Percentiles rank a stretch among this genome's conserved stretches.
These are phyloP conservation scores for Dichotomopilus funicola DNA, from an alignment of 2,329 filamentous ascomycete genomes.

Conservation along the genomic window DNA sequence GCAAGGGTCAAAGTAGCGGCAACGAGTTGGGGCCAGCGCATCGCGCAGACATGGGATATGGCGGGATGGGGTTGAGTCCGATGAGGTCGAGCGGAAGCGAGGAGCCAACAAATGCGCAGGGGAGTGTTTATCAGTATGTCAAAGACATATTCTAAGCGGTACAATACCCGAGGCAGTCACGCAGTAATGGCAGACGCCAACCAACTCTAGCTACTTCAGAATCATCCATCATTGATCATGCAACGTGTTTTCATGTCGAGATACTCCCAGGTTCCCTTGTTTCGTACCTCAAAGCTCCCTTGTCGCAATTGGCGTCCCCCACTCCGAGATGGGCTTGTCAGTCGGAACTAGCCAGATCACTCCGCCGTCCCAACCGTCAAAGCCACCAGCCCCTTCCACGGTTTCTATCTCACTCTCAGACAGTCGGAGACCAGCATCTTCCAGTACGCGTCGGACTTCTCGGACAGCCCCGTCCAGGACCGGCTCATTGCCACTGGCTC, in stretches of 20 bases:
- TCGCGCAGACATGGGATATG: too few relatives aligned
- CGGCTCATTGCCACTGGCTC: slow-evolving; percentile 22
- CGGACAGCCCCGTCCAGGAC: slow-evolving; percentile 23
- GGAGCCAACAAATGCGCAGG: too few relatives aligned
- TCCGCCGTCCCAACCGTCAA: slow-evolving; percentile 27
- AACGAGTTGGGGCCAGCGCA: background rate
- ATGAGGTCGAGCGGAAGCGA: too few relatives aligned
- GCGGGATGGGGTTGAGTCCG: too few relatives aligned
- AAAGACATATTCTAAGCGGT: too few relatives aligned
- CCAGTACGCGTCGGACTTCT: slow-evolving; percentile 21
- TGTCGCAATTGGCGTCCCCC: slow-evolving; percentile 29
- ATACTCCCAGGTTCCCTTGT: too few relatives aligned
- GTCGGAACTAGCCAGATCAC: slow-evolving; percentile 30
- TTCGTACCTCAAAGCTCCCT: slow-evolving; percentile 14
- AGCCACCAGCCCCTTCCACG: background rate
- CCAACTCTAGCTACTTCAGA: too few relatives aligned
- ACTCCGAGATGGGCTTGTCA: slow-evolving; percentile 25
- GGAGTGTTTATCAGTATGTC: too few relatives aligned
- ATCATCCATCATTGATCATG: too few relatives aligned
- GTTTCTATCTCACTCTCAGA: background rate
- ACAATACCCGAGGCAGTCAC: too few relatives aligned
- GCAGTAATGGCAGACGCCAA: too few relatives aligned
- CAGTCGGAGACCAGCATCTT: slow-evolving; percentile 21
- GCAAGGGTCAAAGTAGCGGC: background rate
- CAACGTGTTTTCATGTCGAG: too few relatives aligned